phyloP scores from a whole-genome alignment of 768 basidiomycete species.

The Phaeotremella fagi region DNA sequence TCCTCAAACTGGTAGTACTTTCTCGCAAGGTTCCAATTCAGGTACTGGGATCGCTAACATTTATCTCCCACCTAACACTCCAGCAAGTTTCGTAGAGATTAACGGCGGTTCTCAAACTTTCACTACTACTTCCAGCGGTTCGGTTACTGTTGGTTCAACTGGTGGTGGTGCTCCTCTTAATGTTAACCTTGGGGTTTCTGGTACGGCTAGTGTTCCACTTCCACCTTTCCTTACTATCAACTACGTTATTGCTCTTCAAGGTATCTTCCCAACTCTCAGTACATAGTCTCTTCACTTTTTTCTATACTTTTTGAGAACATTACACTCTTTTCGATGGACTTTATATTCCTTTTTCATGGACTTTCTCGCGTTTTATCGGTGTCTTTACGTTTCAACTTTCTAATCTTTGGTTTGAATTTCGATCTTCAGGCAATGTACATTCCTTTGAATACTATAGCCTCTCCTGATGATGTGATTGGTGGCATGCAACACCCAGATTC shows the following conservation, averaged over 20 bases:
- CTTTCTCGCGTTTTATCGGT: too few relatives aligned
- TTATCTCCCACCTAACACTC: background rate
- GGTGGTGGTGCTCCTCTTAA: background rate
- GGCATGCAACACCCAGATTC: too few relatives aligned
- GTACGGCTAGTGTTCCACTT: background rate
- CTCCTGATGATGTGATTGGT: too few relatives aligned
- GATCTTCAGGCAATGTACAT: too few relatives aligned
- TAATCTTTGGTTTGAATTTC: too few relatives aligned
- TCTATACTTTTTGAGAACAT: too few relatives aligned
- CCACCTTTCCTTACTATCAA: background rate
- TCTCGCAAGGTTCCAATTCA: background rate
- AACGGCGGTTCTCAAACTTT: background rate
- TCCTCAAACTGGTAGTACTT: background rate
- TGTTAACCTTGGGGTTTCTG: background rate
- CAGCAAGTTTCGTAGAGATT: background rate
- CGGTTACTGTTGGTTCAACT: background rate
- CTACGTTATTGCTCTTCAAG: background rate
- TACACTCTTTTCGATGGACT: too few relatives aligned
- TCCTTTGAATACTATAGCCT: too few relatives aligned
- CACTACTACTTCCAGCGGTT: background rate
- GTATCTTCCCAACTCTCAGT: background rate
- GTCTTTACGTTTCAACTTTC: too few relatives aligned
- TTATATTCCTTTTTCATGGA: too few relatives aligned
- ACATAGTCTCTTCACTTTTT: too few relatives aligned
- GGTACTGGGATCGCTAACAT: background rate